Conservation (phyloP, 2,329 filamentous ascomycete genomes). For the Plenodomus biglobosus region DNA sequence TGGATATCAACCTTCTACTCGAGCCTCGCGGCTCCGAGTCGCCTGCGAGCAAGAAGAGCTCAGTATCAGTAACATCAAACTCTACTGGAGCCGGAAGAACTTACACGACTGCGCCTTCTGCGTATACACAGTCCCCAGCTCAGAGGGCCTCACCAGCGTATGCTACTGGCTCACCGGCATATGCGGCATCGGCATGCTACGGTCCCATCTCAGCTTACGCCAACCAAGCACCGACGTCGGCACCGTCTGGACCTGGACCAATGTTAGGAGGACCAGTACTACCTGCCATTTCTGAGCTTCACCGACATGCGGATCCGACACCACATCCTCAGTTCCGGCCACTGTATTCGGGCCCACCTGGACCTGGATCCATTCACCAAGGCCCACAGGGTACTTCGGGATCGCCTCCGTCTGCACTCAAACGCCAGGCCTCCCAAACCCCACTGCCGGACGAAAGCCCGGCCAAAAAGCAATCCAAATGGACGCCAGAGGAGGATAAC, state of each 20-base stretch:
- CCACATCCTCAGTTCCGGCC: conserved; percentile 43
- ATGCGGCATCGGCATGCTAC: conserved; percentile 35
- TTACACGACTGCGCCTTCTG: conserved; percentile 40
- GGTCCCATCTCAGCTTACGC: conserved; percentile 31
- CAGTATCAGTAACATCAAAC: conserved; percentile 38
- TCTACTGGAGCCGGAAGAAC: conserved; percentile 48
- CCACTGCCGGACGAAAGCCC: conserved; percentile 41
- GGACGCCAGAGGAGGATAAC: conserved; percentile 91
- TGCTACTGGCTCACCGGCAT: conserved; percentile 34
- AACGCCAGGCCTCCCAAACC: conserved; percentile 43
- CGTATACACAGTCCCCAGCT: conserved; percentile 40
- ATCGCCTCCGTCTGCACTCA: conserved; percentile 41
- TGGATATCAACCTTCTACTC: conserved; percentile 94
- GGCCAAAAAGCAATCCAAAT: conserved; percentile 76
- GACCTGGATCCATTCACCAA: conserved; percentile 22
- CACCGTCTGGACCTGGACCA: conserved; percentile 22
- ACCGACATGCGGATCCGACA: conserved; percentile 44
- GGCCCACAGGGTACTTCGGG: conserved; percentile 29
- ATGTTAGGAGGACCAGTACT: conserved; percentile 44
- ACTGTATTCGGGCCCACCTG: conserved; percentile 47
- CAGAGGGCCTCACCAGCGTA: conserved; percentile 39
- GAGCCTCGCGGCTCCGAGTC: conserved; percentile 76
- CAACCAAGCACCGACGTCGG: conserved; percentile 29
- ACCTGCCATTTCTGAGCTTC: conserved; percentile 43
- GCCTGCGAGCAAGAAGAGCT: conserved; percentile 52